phyloP scores from a whole-genome alignment of 768 basidiomycete genomes.

The Solioccasus polychromus region DNA sequence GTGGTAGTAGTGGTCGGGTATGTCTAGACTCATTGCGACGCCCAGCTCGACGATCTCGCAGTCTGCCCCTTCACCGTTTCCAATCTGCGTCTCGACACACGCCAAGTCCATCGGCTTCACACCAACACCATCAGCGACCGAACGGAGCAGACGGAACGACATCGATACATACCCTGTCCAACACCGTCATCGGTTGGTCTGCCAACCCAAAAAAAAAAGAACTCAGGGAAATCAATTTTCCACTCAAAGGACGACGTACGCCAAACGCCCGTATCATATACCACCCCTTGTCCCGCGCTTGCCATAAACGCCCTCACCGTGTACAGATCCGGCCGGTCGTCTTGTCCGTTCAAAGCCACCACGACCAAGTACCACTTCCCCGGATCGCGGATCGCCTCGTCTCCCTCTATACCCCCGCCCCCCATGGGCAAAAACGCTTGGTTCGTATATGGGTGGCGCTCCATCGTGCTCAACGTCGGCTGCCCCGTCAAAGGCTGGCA shows the following conservation, averaged over 20 bases:
- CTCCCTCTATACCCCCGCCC: slow-evolving; percentile 40
- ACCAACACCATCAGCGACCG: slow-evolving; percentile 14
- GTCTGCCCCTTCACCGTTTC: slow-evolving; percentile 70
- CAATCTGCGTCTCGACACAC: slow-evolving; percentile 93
- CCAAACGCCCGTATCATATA: slow-evolving; percentile 84
- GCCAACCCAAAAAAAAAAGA: slow-evolving; percentile 2
- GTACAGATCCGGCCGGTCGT: slow-evolving; percentile 73
- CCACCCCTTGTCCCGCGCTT: slow-evolving; percentile 76
- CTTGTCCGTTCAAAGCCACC: slow-evolving; percentile 73
- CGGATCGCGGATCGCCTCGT: slow-evolving; percentile 45
- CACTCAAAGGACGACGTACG: slow-evolving; percentile 54
- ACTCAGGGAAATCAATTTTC: slow-evolving; percentile 1
- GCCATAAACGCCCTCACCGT: slow-evolving; percentile 84
- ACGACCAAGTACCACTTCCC: slow-evolving; percentile 74
- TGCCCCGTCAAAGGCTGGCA: slow-evolving; percentile 57
- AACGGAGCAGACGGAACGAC: neutral
- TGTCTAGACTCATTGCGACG: slow-evolving; percentile 27
- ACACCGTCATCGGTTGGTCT: slow-evolving; percentile 93
- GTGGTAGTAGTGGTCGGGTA: slow-evolving; percentile 30
- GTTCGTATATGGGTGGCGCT: slow-evolving; percentile 86
- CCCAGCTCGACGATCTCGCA: slow-evolving; percentile 78
- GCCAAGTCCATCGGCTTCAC: slow-evolving; percentile 70
- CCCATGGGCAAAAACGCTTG: slow-evolving; percentile 97
- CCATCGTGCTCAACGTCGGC: slow-evolving; percentile 69
- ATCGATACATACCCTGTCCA: slow-evolving; percentile 57